Conservation (phyloP, 1,284 basidiomycete genomes). For the Neotropicomus parvogracilis region DNA sequence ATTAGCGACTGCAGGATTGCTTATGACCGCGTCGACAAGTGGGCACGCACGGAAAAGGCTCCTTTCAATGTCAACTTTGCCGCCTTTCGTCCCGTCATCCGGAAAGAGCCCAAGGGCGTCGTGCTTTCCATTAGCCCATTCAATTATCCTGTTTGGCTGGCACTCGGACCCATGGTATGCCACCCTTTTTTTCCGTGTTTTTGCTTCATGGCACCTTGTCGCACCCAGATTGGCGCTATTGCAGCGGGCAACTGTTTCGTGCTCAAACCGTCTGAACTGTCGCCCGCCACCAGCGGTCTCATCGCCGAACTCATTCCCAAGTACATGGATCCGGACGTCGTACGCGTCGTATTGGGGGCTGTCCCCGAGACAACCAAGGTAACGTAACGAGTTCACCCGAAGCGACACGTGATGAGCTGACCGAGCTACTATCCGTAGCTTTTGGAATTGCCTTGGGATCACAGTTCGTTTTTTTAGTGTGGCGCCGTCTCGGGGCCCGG, state of each 20-base stretch:
- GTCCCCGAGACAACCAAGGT: constrained; percentile 74
- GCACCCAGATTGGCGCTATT: constrained; percentile 59
- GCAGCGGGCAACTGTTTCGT: constrained; percentile 76
- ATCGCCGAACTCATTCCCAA: constrained; percentile 73
- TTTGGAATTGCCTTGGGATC: constrained; percentile 82
- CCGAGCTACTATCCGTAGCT: constrained; percentile 38
- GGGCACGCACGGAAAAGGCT: constrained; percentile 68
- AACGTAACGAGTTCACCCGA: neutral
- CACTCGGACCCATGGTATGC: constrained; percentile 53
- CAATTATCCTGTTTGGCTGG: constrained; percentile 57
- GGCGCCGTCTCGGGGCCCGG: too few species aligned
- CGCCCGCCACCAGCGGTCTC: constrained; percentile 62
- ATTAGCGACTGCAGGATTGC: constrained; percentile 61
- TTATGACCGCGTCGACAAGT: constrained; percentile 68
- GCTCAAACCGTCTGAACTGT: constrained; percentile 82
- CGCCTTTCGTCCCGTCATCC: constrained; percentile 58
- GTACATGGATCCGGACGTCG: constrained; percentile 76
- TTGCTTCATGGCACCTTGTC: neutral
- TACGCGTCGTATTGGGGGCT: constrained; percentile 73
- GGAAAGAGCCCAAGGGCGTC: constrained; percentile 77
- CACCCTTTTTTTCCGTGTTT: neutral
- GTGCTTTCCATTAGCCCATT: constrained; percentile 66
- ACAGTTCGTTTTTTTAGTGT: constrained; percentile 52
- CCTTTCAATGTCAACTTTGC: constrained; percentile 53
- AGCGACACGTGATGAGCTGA: constrained; percentile 1